phyloP scores from a whole-genome alignment of 164 flowering plant genomes.

The Euptelea pleiosperma region DNA sequence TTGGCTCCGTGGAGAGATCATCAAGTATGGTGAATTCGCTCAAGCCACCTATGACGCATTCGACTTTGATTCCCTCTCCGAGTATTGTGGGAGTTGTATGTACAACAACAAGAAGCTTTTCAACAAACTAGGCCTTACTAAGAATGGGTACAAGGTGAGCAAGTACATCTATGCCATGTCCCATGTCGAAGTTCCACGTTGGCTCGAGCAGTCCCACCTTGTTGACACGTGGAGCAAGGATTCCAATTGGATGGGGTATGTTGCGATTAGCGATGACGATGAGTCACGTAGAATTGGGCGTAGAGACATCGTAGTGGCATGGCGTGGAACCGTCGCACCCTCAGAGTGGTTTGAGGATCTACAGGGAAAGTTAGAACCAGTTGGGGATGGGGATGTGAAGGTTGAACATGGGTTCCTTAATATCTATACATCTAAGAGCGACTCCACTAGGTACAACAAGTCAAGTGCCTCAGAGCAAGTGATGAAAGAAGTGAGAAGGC shows the following conservation, averaged over 20 bases:
- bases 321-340: conserved; percentile 66
- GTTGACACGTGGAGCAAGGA: conserved; percentile 51
- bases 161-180: conserved; percentile 68
- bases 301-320: conserved; percentile 60
- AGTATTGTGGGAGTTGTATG: too few species aligned
- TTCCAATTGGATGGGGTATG: conserved; percentile 79
- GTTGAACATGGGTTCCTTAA: conserved; percentile 60
- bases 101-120: conserved; percentile 40
- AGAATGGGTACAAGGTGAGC: conserved; percentile 44
- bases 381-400: conserved; percentile 31
- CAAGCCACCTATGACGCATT: too few species aligned
- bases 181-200: conserved; percentile 43
- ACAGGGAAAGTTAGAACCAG: conserved; percentile 32
- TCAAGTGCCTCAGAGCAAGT: conserved; percentile 58
- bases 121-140: conserved; percentile 32
- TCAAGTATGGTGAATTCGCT: too few species aligned
- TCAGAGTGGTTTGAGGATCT: conserved; percentile 57
- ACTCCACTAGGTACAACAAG: conserved; percentile 46
- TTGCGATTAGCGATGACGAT: conserved; percentile 52
- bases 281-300: conserved; percentile 54
- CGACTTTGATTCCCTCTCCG: too few species aligned
- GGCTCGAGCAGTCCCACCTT: conserved; percentile 42
- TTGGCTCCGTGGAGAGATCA: too few species aligned
- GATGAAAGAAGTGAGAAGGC: conserved; percentile 41
- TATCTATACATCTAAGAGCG: conserved; percentile 47